phyloP scores from a whole-genome alignment of 2,329 filamentous ascomycete species.

The Neopestalotiopsis sp. region DNA sequence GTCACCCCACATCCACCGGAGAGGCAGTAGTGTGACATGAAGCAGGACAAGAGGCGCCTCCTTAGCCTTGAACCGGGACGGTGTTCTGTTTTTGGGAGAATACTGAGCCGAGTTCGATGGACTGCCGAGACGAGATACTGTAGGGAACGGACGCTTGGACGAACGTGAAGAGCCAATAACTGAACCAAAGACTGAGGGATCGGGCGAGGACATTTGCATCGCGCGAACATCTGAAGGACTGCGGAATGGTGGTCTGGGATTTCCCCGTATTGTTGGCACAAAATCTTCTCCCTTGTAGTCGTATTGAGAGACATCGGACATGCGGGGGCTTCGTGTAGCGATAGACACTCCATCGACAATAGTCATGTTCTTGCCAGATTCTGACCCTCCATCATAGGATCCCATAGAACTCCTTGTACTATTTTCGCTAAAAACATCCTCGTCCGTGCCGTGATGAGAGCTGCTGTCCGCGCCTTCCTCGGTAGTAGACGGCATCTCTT shows the following conservation, averaged over 20 bases:
- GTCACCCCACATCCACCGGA: conserved; percentile 69
- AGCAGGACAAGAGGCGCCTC: conserved; percentile 76
- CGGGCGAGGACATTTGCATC: conserved; percentile 74
- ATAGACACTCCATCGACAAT: conserved; percentile 39
- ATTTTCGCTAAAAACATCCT: conserved; percentile 65
- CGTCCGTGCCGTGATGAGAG: conserved; percentile 55
- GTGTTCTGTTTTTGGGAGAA: conserved; percentile 58
- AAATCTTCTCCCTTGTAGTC: conserved; percentile 48
- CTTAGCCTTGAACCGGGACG: conserved; percentile 61
- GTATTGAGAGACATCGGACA: conserved; percentile 59
- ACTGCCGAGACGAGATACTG: conserved; percentile 63
- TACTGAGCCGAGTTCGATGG: conserved; percentile 57
- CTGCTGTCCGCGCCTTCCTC: conserved; percentile 49
- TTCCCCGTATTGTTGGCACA: conserved; percentile 60
- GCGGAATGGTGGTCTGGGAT: conserved; percentile 68
- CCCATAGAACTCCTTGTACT: conserved; percentile 63
- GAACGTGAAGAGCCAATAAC: conserved; percentile 59
- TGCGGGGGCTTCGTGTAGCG: conserved; percentile 44
- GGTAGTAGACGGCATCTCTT: conserved; percentile 1
- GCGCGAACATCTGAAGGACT: conserved; percentile 73
- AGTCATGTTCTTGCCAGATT: conserved; percentile 32
- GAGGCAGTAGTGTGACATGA: conserved; percentile 77
- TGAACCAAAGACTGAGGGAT: conserved; percentile 53
- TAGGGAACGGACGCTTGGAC: conserved; percentile 53
- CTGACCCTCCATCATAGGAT: conserved; percentile 48